Percentiles rank a stretch among this genome's conserved stretches.
phyloP scores from a whole-genome alignment of 768 basidiomycete species.

The Kwoniella newhampshirensis region DNA sequence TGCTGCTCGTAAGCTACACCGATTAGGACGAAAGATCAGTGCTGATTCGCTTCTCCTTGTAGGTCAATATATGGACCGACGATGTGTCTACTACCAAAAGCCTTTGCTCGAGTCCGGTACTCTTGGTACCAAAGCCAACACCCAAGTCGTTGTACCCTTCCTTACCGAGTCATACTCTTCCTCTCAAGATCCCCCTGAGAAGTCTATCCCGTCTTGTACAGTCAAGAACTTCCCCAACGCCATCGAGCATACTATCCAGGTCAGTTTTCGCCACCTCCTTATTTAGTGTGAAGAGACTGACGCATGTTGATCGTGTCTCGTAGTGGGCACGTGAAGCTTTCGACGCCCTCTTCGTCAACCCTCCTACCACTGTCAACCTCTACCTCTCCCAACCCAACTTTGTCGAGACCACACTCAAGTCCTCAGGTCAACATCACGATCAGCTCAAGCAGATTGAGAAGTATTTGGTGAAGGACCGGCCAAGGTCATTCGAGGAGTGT shows the following conservation, averaged over 20 bases:
- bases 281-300: background rate
- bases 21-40: conserved; percentile 44
- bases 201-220: conserved; percentile 92
- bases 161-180: conserved; percentile 95
- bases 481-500: conserved; percentile 94
- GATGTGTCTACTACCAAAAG: conserved; percentile 94
- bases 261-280: conserved; percentile 53
- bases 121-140: conserved; percentile 95
- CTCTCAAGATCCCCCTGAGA: conserved; percentile 98
- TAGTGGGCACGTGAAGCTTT: conserved; percentile 94
- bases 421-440: conserved; percentile 85
- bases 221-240: conserved; percentile 99
- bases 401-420: conserved; percentile 83
- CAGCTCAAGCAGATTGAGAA: conserved; percentile 84
- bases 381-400: conserved; percentile 97
- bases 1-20: conserved; percentile 74
- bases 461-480: conserved; percentile 87
- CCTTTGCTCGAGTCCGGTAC: conserved; percentile 96
- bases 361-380: conserved; percentile 87
- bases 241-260: conserved; percentile 96
- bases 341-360: conserved; percentile 89
- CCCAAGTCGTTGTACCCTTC: conserved; percentile 90
- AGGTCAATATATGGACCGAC: conserved; percentile 98
- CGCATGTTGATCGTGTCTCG: background rate
- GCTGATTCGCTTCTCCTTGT: conserved; percentile 8